A percentile compares a stretch with the other conserved stretches of the same genome.
These are phyloP conservation scores for Debaryomyces psychrophilus DNA, from an alignment of 1,139 yeast genomes.

Conservation along the genomic window DNA sequence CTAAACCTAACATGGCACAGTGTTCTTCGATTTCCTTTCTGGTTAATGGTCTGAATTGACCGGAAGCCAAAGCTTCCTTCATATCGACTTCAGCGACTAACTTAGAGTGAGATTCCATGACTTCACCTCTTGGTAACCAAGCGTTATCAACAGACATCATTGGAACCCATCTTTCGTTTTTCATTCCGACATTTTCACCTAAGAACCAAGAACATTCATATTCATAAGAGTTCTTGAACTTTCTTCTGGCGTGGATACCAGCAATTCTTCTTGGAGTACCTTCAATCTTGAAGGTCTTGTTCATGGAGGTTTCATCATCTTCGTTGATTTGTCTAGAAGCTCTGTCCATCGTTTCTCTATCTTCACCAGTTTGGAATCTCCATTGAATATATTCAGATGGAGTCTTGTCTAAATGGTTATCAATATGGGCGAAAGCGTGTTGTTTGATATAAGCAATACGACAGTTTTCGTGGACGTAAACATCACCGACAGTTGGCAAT, in stretches of 20 bases:
- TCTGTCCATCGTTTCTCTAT: conserved; percentile 99
- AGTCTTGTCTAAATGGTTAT: conserved; percentile 97
- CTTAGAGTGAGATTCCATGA: conserved; percentile 97
- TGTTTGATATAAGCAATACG: conserved; percentile 99
- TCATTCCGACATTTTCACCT: conserved; percentile 99
- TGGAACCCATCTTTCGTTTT: conserved; percentile 99
- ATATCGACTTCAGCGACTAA: conserved; percentile 99
- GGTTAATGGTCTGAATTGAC: conserved; percentile 99
- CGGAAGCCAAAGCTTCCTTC: conserved; percentile 99
- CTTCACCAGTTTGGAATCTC: conserved; percentile 99
- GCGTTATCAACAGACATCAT: conserved; percentile 99
- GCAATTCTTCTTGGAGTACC: conserved; percentile 97
- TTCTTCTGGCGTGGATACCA: conserved; percentile 96
- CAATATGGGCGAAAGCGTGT: conserved; percentile 99
- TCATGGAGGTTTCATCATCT: conserved; percentile 96
- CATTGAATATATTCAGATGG: conserved; percentile 99
- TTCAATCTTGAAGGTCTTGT: conserved; percentile 98
- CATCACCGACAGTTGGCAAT: conserved; percentile 97
- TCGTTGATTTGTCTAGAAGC: conserved; percentile 99
- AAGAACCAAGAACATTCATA: conserved; percentile 96
- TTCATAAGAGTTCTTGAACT: conserved; percentile 99
- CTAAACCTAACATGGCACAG: conserved; percentile 98
- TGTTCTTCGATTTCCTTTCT: conserved; percentile 99
- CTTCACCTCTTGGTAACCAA: conserved; percentile 99
- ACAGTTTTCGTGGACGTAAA: conserved; percentile 98